phyloP scores from a whole-genome alignment of 768 basidiomycete genomes.

The Infundibulicybe gibba region DNA sequence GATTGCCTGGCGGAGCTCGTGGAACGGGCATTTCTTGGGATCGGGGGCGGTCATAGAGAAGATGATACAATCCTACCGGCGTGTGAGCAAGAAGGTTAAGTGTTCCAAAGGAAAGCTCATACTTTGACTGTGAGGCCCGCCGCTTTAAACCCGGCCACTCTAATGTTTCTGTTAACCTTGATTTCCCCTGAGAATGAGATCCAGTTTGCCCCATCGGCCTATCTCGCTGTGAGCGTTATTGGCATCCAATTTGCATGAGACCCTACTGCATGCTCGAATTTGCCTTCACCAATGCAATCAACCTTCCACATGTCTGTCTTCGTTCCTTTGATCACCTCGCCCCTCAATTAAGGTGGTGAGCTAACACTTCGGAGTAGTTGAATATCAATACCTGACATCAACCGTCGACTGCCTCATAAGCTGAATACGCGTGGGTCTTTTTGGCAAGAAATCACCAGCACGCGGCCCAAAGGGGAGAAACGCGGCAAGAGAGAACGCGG shows the following conservation, averaged over 20 bases:
- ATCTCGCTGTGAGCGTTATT: constrained; percentile 4
- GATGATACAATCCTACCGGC: constrained; percentile 58
- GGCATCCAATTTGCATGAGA: not conserved
- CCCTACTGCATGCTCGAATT: constrained; percentile 54
- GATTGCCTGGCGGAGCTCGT: constrained; percentile 57
- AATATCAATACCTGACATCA: constrained; percentile 49
- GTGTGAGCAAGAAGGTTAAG: constrained; percentile 2
- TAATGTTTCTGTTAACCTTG: constrained; percentile 40
- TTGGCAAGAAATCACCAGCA: constrained; percentile 21
- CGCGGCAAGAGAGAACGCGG: constrained; percentile 50
- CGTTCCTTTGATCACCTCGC: constrained; percentile 41
- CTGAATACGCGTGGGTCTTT: constrained; percentile 49
- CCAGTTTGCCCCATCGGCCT: constrained; percentile 68
- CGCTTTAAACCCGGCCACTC: constrained; percentile 61
- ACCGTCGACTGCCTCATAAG: constrained; percentile 66
- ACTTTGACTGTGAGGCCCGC: constrained; percentile 65
- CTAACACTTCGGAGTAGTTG: not conserved
- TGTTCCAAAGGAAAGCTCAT: constrained; percentile 7
- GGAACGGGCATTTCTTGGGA: constrained; percentile 48
- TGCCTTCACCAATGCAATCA: constrained; percentile 61
- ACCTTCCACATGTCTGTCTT: constrained; percentile 72
- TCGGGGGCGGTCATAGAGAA: constrained; percentile 59
- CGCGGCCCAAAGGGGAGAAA: constrained; percentile 61
- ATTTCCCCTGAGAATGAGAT: constrained; percentile 63
- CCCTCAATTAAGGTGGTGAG: constrained; percentile 27